Evolutionary conservation across 768 basidiomycete species (phyloP).

Genomic region (Astraeus odoratus): DNA sequence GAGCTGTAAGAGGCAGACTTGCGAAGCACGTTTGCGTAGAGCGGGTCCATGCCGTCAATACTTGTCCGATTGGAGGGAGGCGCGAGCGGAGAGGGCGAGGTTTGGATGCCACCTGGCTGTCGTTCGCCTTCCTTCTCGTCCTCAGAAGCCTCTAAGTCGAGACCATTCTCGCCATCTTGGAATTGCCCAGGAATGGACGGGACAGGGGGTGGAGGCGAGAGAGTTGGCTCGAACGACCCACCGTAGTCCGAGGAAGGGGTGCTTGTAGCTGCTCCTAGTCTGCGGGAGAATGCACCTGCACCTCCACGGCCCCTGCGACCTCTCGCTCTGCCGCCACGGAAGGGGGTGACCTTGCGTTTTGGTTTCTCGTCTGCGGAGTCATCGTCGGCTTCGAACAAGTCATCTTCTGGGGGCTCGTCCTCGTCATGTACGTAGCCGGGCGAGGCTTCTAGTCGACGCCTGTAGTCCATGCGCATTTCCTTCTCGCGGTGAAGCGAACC

Average conservation of each 20-base stretch:
- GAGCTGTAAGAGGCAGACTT: constrained; percentile 40
- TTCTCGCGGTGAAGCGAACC: constrained; percentile 78
- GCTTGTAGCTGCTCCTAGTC: constrained; percentile 51
- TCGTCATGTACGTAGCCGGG: constrained; percentile 31
- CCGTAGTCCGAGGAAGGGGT: constrained; percentile 45
- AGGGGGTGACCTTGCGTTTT: constrained; percentile 45
- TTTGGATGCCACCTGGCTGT: constrained; percentile 19
- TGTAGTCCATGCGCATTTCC: constrained; percentile 66
- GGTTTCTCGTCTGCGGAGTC: constrained; percentile 24
- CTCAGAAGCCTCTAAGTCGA: constrained; percentile 20
- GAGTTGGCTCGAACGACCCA: constrained; percentile 17
- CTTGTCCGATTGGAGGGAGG: constrained; percentile 56
- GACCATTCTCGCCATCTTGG: constrained; percentile 17
- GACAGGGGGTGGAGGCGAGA: constrained; percentile 24
- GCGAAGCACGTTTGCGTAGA: constrained; percentile 71
- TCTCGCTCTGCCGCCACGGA: constrained; percentile 43
- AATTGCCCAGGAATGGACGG: constrained; percentile 30
- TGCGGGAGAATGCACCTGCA: constrained; percentile 53
- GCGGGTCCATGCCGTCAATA: constrained; percentile 84
- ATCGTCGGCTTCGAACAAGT: constrained; percentile 42
- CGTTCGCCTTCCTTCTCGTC: constrained; percentile 22
- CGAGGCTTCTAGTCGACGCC: constrained; percentile 43
- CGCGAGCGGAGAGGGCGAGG: constrained; percentile 35
- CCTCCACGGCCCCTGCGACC: constrained; percentile 49
- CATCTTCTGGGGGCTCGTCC: constrained; percentile 33